Evolutionary conservation across 2,329 filamentous ascomycete species (phyloP).

Genomic region (Cladobotryum protrusum): DNA sequence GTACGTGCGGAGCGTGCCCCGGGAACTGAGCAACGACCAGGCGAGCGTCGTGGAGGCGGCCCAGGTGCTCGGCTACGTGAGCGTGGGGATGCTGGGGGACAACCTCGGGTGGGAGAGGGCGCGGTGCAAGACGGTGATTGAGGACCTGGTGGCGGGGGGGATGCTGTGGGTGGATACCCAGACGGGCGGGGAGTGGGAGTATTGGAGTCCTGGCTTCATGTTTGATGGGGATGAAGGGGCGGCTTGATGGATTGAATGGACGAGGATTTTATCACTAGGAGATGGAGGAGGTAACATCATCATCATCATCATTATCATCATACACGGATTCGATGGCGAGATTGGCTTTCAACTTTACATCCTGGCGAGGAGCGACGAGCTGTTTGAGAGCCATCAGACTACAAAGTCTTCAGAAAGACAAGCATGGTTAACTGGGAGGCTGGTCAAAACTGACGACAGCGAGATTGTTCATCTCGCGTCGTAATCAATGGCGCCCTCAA

Average conservation of each 20-base stretch:
- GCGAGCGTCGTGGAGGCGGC: constrained; percentile 86
- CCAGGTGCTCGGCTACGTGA: constrained; percentile 84
- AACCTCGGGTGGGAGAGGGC: constrained; percentile 84
- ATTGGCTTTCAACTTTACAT: too few relatives aligned
- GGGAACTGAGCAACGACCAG: constrained; percentile 93
- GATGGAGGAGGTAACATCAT: too few relatives aligned
- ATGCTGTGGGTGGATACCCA: constrained; percentile 94
- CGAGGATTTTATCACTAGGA: background rate
- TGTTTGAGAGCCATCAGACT: too few relatives aligned
- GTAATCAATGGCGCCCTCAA: too few relatives aligned
- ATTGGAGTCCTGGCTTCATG: constrained; percentile 83
- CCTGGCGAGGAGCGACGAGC: too few relatives aligned
- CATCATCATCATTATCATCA: too few relatives aligned
- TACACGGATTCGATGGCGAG: too few relatives aligned
- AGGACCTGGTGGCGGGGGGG: constrained; percentile 81
- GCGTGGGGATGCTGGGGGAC: constrained; percentile 76
- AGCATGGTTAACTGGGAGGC: too few relatives aligned
- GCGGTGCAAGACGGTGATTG: constrained; percentile 79
- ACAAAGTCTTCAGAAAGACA: too few relatives aligned
- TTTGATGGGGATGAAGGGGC: constrained; percentile 31
- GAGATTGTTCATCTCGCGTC: too few relatives aligned
- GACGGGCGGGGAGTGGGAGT: constrained; percentile 72
- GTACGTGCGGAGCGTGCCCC: constrained; percentile 88
- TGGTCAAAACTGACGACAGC: too few relatives aligned
- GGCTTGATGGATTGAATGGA: background rate